These are phyloP conservation scores for Claviceps cyperi DNA, from an alignment of 2,329 filamentous ascomycete species.

Conservation along the genomic window DNA sequence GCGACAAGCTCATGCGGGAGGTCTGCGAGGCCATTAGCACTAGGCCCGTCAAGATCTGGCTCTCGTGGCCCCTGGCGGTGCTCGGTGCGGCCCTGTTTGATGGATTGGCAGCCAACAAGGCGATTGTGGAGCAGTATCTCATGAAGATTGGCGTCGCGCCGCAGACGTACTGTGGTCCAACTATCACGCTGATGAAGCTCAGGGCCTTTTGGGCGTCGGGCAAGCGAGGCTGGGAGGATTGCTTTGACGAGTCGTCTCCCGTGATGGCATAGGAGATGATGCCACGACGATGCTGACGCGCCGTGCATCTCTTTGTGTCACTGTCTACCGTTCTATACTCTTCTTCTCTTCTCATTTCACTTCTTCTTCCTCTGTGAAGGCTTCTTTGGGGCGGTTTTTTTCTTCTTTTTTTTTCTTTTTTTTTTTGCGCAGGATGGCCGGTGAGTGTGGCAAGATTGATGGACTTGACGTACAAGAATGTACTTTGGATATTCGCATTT, in stretches of 20 bases:
- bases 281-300: background rate
- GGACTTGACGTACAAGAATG: too few relatives aligned
- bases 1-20: background rate
- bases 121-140: background rate
- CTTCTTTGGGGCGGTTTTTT: too few relatives aligned
- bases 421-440: too few relatives aligned
- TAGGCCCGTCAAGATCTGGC: background rate
- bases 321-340: background rate
- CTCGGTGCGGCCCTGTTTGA: constrained; percentile 2
- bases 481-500: too few relatives aligned
- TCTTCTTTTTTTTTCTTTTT: too few relatives aligned
- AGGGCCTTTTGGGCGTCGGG: constrained; percentile 4
- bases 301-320: too few relatives aligned
- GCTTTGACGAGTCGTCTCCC: constrained; percentile 2
- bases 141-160: background rate
- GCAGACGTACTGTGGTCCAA: constrained; percentile 2
- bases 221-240: constrained; percentile 2
- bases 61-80: constrained; percentile 3
- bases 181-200: background rate
- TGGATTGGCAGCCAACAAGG: background rate
- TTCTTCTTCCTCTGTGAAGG: background rate
- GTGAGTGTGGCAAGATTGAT: too few relatives aligned
- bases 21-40: background rate
- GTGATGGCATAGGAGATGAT: constrained; percentile 1
- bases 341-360: background rate